phyloP scores from a whole-genome alignment of 202 grass and related monocot genomes.

The Bolboschoenoplectus hybrid region DNA sequence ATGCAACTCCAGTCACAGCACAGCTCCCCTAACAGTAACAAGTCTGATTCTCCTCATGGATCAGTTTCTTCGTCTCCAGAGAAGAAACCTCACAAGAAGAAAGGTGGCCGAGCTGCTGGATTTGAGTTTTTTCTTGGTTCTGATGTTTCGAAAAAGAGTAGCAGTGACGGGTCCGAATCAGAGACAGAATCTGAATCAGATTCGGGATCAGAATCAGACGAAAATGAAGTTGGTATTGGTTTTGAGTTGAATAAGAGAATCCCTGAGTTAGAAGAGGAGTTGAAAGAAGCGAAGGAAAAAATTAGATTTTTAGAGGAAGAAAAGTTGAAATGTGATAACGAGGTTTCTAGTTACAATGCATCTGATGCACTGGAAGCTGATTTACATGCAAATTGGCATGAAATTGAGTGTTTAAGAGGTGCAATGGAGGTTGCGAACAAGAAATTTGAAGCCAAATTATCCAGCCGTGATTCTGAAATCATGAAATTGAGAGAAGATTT shows the following conservation, averaged over 20 bases:
- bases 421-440: conserved; percentile 48
- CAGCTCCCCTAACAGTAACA: conserved; percentile 38
- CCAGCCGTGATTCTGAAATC: conserved; percentile 51
- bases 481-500: conserved; percentile 56
- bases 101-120: conserved; percentile 55
- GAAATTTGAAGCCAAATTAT: conserved; percentile 55
- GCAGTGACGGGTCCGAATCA: conserved; percentile 67
- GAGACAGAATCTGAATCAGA: conserved; percentile 74
- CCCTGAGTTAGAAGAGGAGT: conserved; percentile 72
- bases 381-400: conserved; percentile 54
- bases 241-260: conserved; percentile 55
- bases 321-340: conserved; percentile 42
- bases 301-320: conserved; percentile 62
- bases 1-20: conserved; percentile 71
- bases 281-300: conserved; percentile 59
- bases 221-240: conserved; percentile 49
- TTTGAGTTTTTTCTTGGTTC: conserved; percentile 67
- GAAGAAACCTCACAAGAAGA: conserved; percentile 43
- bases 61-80: conserved; percentile 51
- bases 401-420: conserved; percentile 53
- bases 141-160: conserved; percentile 44
- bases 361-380: conserved; percentile 59
- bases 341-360: conserved; percentile 40
- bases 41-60: conserved; percentile 66
- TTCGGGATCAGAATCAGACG: conserved; percentile 56